Evolutionary conservation across 805 yeast species (phyloP).

Genomic region (Ogataea trehalophila): DNA sequence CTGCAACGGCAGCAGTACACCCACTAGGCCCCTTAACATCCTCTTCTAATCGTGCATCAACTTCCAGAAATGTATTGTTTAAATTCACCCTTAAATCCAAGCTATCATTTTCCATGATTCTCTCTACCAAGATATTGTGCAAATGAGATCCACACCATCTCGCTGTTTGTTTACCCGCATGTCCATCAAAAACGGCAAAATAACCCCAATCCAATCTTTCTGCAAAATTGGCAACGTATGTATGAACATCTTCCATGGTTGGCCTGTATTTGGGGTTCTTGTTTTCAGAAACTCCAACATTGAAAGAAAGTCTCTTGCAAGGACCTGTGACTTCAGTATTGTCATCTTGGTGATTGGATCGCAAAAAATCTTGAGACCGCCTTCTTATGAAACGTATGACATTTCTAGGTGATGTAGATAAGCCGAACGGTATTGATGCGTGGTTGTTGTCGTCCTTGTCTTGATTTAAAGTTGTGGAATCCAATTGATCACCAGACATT

Average conservation of each 20-base stretch:
- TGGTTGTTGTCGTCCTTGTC: background rate
- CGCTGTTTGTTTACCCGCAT: slow-evolving; percentile 91
- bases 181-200: slow-evolving; percentile 95
- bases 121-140: slow-evolving; percentile 62
- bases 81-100: slow-evolving; percentile 61
- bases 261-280: slow-evolving; percentile 74
- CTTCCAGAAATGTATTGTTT: slow-evolving; percentile 63
- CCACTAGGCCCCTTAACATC: slow-evolving; percentile 75
- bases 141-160: slow-evolving; percentile 90
- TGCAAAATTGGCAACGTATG: slow-evolving; percentile 89
- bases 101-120: slow-evolving; percentile 42
- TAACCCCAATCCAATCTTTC: slow-evolving; percentile 90
- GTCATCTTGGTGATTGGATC: slow-evolving; percentile 2
- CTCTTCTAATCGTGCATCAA: slow-evolving; percentile 63
- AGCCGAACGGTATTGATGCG: slow-evolving; percentile 3
- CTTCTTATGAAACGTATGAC: slow-evolving; percentile 20
- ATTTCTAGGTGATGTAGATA: slow-evolving; percentile 18
- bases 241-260: slow-evolving; percentile 95
- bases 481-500: background rate
- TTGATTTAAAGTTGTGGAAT: background rate
- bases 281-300: slow-evolving; percentile 90
- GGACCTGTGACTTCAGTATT: slow-evolving; percentile 26
- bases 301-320: slow-evolving; percentile 58
- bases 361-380: slow-evolving; percentile 20
- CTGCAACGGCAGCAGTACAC: slow-evolving; percentile 92